phyloP scores from a whole-genome alignment of 2,329 filamentous ascomycete species.

The Nectriaceae sp. region DNA sequence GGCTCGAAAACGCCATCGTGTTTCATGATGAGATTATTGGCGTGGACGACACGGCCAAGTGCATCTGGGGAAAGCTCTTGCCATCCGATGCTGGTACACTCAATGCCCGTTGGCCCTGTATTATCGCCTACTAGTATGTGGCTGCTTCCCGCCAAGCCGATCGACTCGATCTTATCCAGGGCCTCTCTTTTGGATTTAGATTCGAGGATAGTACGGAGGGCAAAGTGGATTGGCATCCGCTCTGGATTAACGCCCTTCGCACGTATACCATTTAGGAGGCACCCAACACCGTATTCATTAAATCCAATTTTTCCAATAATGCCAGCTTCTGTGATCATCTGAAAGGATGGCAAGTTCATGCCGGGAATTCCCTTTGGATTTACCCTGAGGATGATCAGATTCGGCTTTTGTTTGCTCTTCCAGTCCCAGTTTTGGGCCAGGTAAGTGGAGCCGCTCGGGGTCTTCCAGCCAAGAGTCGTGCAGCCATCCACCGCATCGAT shows the following conservation, averaged over 20 bases:
- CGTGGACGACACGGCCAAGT: neutral
- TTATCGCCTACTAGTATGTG: neutral
- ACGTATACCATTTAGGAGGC: conserved; percentile 61
- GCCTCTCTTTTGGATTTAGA: conserved; percentile 25
- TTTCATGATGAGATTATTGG: neutral
- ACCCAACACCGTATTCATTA: conserved; percentile 58
- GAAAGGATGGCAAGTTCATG: conserved; percentile 43
- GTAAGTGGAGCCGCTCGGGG: conserved; percentile 28
- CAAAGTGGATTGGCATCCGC: conserved; percentile 60
- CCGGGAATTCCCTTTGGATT: conserved; percentile 27
- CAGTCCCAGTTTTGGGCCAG: conserved; percentile 63
- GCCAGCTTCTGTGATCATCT: conserved; percentile 58
- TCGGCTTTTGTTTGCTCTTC: conserved; percentile 47
- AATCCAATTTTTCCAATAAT: conserved; percentile 66
- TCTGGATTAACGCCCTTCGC: conserved; percentile 50
- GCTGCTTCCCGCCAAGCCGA: neutral
- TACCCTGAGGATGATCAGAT: conserved; percentile 50
- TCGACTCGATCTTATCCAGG: neutral
- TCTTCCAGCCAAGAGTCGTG: conserved; percentile 50
- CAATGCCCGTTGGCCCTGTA: neutral
- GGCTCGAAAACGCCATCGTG: neutral
- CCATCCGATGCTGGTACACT: neutral
- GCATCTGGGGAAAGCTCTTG: neutral
- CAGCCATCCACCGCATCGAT: conserved; percentile 48
- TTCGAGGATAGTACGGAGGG: conserved; percentile 57